These are phyloP conservation scores for Solanum paucissectum DNA, from an alignment of 257 asterid genomes.

Conservation along the genomic window DNA sequence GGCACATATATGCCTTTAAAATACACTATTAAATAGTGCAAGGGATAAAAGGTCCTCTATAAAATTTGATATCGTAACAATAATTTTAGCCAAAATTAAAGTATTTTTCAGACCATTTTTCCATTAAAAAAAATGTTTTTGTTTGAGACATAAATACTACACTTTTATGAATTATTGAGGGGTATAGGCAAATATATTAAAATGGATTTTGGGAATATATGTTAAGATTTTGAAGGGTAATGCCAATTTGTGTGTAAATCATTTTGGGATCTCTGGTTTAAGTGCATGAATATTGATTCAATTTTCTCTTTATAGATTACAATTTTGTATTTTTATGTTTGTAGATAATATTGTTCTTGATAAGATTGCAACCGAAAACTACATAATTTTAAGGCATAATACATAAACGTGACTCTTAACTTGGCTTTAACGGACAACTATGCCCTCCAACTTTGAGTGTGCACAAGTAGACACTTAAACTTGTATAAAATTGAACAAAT, in stretches of 20 bases:
- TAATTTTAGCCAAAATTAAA: too few relatives aligned
- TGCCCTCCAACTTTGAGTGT: too few relatives aligned
- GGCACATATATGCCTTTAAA: too few relatives aligned
- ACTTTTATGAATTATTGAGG: background rate
- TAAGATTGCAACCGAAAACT: background rate
- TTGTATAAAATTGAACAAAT: too few relatives aligned
- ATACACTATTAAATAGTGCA: too few relatives aligned
- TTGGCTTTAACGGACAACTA: too few relatives aligned
- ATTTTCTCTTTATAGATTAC: background rate
- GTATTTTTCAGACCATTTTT: too few relatives aligned
- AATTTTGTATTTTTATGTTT: background rate
- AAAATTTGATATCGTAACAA: too few relatives aligned
- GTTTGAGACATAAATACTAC: background rate
- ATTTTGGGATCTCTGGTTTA: background rate
- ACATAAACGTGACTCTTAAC: too few relatives aligned
- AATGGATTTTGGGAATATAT: slow-evolving; percentile 9
- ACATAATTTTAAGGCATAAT: too few relatives aligned
- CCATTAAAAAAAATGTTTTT: background rate
- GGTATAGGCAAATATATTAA: background rate
- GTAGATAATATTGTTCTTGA: background rate
- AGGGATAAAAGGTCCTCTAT: too few relatives aligned
- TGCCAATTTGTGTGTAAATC: background rate
- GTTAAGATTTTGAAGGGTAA: background rate
- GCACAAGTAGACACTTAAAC: too few relatives aligned
- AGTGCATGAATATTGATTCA: background rate